Evolutionary conservation across 1,284 basidiomycete genomes (phyloP).

Genomic region (Trametes pubescens): DNA sequence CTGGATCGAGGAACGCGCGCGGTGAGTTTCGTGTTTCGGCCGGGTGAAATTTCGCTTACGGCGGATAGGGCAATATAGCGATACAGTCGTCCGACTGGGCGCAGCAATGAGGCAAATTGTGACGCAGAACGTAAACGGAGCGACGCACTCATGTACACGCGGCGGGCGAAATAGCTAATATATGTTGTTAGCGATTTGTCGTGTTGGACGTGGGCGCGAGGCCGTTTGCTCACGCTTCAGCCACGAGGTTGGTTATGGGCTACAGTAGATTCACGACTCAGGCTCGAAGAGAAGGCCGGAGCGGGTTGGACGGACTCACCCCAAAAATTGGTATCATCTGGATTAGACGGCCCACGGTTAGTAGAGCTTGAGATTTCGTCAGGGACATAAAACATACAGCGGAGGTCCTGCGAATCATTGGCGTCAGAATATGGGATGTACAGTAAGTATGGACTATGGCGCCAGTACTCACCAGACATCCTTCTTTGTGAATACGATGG

Average conservation of each 20-base stretch:
- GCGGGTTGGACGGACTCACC: background rate
- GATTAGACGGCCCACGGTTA: too few relatives aligned
- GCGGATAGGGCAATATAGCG: conserved; percentile 5
- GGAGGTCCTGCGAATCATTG: background rate
- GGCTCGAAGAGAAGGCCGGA: background rate
- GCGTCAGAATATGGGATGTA: background rate
- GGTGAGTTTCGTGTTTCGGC: too few relatives aligned
- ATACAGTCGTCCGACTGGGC: conserved; percentile 3
- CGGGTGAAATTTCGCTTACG: background rate
- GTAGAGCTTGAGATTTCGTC: too few relatives aligned
- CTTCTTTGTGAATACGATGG: background rate
- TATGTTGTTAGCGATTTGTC: background rate
- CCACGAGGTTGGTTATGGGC: conserved; percentile 3
- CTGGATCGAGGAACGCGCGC: background rate
- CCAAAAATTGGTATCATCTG: conserved; percentile 3
- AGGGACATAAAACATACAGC: background rate
- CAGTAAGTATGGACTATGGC: background rate
- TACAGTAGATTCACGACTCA: background rate
- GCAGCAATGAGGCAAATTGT: background rate
- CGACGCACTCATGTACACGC: conserved; percentile 14
- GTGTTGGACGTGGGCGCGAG: too few relatives aligned
- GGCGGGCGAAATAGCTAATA: conserved; percentile 9
- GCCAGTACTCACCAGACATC: conserved; percentile 4
- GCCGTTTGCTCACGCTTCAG: conserved; percentile 1
- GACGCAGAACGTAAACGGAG: background rate